Conservation (phyloP, 352 stramenopile species). For the Pythium aquatile region DNA sequence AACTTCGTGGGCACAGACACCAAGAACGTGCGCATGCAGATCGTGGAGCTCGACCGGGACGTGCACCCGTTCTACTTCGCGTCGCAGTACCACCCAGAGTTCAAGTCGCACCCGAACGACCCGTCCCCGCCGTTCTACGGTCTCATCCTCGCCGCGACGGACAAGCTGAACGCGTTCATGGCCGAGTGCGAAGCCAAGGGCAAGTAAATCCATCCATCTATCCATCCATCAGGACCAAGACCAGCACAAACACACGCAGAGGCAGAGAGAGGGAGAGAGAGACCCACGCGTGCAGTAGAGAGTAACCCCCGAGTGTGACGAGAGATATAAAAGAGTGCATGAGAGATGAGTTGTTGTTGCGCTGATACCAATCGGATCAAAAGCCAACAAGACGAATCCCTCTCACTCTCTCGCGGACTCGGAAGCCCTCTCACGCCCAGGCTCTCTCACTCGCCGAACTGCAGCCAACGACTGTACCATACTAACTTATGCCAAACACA, state of each 20-base stretch:
- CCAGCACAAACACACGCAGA: neutral
- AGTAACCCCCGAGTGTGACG: neutral
- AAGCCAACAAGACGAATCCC: constrained; percentile 28
- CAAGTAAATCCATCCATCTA: constrained; percentile 22
- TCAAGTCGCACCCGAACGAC: constrained; percentile 95
- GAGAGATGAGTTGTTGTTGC: constrained; percentile 21
- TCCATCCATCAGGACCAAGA: neutral
- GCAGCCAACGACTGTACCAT: neutral
- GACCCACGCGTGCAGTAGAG: constrained; percentile 1
- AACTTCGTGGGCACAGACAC: constrained; percentile 98
- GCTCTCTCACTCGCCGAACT: neutral
- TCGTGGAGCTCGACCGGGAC: constrained; percentile 94
- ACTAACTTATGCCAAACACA: neutral
- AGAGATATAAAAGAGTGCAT: constrained; percentile 23
- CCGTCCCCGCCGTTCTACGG: constrained; percentile 98
- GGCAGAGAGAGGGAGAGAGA: constrained; percentile 1
- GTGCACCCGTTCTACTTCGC: constrained; percentile 99
- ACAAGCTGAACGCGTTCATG: constrained; percentile 74
- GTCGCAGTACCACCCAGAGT: constrained; percentile 99
- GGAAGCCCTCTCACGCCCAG: neutral
- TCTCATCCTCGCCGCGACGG: constrained; percentile 91
- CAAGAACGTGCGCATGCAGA: constrained; percentile 98
- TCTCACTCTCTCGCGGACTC: constrained; percentile 24
- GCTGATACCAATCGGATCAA: constrained; percentile 21
- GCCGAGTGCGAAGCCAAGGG: constrained; percentile 34